These are phyloP conservation scores for Cenchrus fungigraminus DNA, from an alignment of 176 grass and related monocot genomes.

Conservation along the genomic window DNA sequence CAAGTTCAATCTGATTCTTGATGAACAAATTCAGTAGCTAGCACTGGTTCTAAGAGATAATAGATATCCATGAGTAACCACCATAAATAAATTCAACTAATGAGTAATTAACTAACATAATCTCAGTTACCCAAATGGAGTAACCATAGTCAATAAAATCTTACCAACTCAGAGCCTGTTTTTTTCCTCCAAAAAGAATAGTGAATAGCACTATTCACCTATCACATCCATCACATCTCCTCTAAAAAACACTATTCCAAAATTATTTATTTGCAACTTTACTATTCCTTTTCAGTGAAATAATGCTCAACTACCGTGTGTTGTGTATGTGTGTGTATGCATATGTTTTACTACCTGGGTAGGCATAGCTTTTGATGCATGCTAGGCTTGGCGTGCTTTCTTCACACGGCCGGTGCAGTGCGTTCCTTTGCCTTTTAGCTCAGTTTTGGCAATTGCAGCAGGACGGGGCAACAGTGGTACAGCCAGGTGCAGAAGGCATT, in stretches of 20 bases:
- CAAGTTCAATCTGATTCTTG: no score
- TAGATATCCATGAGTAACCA: no score
- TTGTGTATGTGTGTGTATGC: not conserved
- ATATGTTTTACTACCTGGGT: not conserved
- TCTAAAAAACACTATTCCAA: no score
- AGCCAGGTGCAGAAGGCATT: not conserved
- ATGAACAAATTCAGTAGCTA: no score
- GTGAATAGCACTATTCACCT: no score
- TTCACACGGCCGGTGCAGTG: not conserved
- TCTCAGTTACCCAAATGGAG: no score
- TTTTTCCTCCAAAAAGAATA: no score
- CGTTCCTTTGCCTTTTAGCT: not conserved
- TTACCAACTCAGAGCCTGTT: not conserved
- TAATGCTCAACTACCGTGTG: not conserved
- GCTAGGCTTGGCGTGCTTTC: not conserved
- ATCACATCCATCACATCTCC: no score
- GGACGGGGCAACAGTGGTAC: not conserved
- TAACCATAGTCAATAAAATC: not conserved
- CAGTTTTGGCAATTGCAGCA: not conserved
- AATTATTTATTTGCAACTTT: no score
- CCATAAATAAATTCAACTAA: no score
- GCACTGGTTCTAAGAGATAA: no score
- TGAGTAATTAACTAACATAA: no score
- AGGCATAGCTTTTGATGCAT: not conserved
- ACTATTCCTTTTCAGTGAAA: not conserved